These are phyloP conservation scores for Boletus fagicola DNA, from an alignment of 768 basidiomycete genomes.

Conservation along the genomic window DNA sequence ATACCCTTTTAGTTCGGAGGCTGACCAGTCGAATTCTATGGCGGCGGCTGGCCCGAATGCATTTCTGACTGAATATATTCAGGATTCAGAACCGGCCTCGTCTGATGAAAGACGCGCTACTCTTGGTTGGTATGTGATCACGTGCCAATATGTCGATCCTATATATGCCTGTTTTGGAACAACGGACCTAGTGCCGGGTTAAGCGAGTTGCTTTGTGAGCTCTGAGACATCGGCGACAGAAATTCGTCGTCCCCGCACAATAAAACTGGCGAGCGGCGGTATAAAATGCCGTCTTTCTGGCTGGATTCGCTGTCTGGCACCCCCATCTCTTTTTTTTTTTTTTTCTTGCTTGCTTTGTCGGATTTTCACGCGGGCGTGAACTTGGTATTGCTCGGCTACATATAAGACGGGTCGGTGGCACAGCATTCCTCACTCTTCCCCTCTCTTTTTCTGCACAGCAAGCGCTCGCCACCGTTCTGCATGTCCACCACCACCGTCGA, in stretches of 20 bases:
- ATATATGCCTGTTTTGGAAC: slow-evolving; percentile 1
- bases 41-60: neutral
- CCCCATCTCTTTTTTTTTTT: neutral
- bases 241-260: neutral
- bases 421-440: slow-evolving; percentile 5
- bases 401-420: neutral
- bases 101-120: too few relatives aligned
- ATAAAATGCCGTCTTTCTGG: slow-evolving; percentile 10
- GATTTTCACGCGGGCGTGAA: slow-evolving; percentile 17
- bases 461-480: neutral
- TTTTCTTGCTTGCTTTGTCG: neutral
- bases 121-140: neutral
- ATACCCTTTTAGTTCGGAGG: too few relatives aligned
- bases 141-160: slow-evolving; percentile 12
- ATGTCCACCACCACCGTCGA: slow-evolving; percentile 9
- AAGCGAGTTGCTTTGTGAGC: slow-evolving; percentile 13
- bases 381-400: neutral
- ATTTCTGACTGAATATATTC: neutral
- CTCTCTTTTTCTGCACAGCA: neutral
- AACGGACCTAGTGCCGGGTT: neutral
- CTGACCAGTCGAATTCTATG: too few relatives aligned
- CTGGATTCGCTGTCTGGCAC: slow-evolving; percentile 7
- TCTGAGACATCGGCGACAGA: slow-evolving; percentile 9
- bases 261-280: neutral
- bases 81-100: neutral